Conservation (phyloP, 768 basidiomycete genomes). For the Harrya chromipes region DNA sequence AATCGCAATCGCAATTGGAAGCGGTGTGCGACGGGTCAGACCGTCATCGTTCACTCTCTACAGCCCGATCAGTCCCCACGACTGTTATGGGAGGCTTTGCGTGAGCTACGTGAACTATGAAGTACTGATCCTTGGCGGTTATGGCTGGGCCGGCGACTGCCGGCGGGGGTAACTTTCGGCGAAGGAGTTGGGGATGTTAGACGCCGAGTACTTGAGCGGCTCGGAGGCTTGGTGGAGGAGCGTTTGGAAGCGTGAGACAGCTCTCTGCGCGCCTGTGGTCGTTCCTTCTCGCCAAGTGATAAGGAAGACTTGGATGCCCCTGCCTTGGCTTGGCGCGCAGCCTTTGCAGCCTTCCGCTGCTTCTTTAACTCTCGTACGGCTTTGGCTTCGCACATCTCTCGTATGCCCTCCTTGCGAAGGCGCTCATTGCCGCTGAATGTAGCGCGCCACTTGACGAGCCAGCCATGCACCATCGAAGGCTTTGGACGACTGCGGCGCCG, state of each 20-base stretch:
- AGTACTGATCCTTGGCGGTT: constrained; percentile 7
- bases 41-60: constrained; percentile 7
- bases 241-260: constrained; percentile 6
- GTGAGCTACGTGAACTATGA: constrained; percentile 13
- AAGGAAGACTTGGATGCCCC: constrained; percentile 11
- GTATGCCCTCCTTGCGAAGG: constrained; percentile 64
- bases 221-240: constrained; percentile 10
- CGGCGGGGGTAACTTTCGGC: constrained; percentile 12
- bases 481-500: constrained; percentile 48
- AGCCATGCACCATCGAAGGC: constrained; percentile 64
- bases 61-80: constrained; percentile 6
- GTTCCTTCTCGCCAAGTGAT: constrained; percentile 18
- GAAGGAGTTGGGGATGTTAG: constrained; percentile 15
- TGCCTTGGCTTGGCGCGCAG: constrained; percentile 17
- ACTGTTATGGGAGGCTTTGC: constrained; percentile 17
- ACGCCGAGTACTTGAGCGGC: constrained; percentile 8
- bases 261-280: constrained; percentile 8
- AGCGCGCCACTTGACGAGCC: constrained; percentile 77
- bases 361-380: constrained; percentile 30
- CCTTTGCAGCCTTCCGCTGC: constrained; percentile 20
- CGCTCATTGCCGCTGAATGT: constrained; percentile 62
- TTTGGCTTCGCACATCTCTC: constrained; percentile 63
- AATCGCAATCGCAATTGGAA: background rate
- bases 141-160: constrained; percentile 20
- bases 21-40: background rate